Percentiles rank a stretch among this genome's conserved stretches.
Conservation (phyloP, 2,329 filamentous ascomycete species). For the Nemania serpens region DNA sequence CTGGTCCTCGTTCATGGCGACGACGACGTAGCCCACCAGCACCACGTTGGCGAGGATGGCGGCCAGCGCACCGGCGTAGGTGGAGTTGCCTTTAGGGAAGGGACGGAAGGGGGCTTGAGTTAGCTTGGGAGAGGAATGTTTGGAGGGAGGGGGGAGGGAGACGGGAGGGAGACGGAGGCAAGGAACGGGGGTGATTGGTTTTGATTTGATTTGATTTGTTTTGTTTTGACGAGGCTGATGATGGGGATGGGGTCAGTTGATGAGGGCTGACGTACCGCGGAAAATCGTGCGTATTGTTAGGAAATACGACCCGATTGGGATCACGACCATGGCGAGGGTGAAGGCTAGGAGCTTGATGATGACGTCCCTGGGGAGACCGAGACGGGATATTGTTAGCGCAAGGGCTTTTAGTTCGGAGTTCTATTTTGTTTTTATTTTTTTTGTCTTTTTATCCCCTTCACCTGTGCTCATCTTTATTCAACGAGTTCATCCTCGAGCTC, state of each 20-base stretch:
- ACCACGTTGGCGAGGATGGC: slow-evolving; percentile 92
- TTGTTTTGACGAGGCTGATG: too few relatives aligned
- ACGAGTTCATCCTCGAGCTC: too few relatives aligned
- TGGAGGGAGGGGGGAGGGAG: neutral
- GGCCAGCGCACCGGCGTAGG: slow-evolving; percentile 81
- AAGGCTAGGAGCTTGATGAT: slow-evolving; percentile 90
- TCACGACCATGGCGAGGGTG: slow-evolving; percentile 85
- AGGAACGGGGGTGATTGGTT: neutral
- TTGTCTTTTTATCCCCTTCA: too few relatives aligned
- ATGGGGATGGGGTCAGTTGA: neutral
- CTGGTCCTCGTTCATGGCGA: slow-evolving; percentile 87
- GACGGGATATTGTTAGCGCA: slow-evolving; percentile 8
- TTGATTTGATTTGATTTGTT: neutral
- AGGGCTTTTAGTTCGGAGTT: neutral
- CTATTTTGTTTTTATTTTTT: neutral
- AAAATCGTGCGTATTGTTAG: slow-evolving; percentile 77
- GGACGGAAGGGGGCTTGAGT: neutral
- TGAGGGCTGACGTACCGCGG: slow-evolving; percentile 59
- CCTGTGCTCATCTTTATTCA: too few relatives aligned
- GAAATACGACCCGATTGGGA: slow-evolving; percentile 90
- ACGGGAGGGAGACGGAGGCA: too few relatives aligned
- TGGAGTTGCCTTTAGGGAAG: slow-evolving; percentile 74
- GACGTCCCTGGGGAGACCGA: slow-evolving; percentile 67
- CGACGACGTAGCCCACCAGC: slow-evolving; percentile 85
- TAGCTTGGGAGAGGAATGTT: too few relatives aligned